Percentiles rank a stretch among this genome's conserved stretches.
phyloP scores from a whole-genome alignment of 208 protist genomes.

The Angomonas deanei region DNA sequence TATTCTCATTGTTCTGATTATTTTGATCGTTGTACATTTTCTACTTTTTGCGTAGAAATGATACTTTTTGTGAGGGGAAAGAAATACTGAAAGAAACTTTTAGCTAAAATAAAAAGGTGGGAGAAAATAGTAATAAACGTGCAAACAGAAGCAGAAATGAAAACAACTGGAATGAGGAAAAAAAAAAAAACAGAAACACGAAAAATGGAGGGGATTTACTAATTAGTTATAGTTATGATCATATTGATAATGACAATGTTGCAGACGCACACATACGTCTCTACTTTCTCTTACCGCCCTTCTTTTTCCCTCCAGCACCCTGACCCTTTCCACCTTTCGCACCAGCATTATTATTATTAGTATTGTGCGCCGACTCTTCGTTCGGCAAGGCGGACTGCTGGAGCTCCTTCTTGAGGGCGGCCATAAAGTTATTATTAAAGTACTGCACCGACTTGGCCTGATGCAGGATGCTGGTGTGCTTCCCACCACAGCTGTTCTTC shows the following conservation, averaged over 20 bases:
- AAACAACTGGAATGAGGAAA: no score
- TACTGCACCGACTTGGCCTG: slow-evolving; percentile 65
- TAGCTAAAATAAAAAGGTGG: no score
- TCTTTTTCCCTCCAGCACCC: background rate
- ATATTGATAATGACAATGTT: background rate
- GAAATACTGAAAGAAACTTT: slow-evolving; percentile 7
- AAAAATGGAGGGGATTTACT: background rate
- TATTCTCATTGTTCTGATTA: background rate
- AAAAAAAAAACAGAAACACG: background rate
- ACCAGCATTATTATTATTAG: background rate
- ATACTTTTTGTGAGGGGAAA: background rate
- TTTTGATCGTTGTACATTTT: no score
- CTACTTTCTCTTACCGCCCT: background rate
- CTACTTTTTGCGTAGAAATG: no score
- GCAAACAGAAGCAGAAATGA: slow-evolving; percentile 1
- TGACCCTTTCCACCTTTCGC: background rate
- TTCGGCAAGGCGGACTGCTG: slow-evolving; percentile 37
- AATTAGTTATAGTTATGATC: background rate
- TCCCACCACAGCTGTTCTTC: slow-evolving; percentile 54
- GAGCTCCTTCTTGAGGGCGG: slow-evolving; percentile 68
- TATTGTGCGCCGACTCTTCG: slow-evolving; percentile 1
- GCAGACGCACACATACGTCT: background rate
- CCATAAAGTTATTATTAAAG: slow-evolving; percentile 70
- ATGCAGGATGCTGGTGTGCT: slow-evolving; percentile 48
- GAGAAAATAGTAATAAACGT: slow-evolving; percentile 6